These are phyloP conservation scores for Smallanthus sonchifolius DNA, from an alignment of 129 eudicot genomes.

Conservation along the genomic window DNA sequence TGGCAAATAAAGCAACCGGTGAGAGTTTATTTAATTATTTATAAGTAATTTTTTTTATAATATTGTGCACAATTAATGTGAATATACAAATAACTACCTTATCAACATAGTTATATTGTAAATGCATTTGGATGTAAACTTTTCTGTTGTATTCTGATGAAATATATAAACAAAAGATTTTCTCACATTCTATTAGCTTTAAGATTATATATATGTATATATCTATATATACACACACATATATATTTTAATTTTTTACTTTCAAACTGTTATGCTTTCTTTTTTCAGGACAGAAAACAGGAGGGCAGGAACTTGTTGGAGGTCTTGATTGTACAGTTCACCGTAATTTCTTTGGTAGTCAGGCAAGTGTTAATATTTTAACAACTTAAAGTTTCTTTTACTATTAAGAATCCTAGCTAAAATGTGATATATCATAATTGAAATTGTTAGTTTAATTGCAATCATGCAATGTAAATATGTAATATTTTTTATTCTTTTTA, in stretches of 20 bases:
- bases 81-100: neutral
- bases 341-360: constrained; percentile 96
- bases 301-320: constrained; percentile 93
- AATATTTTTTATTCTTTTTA: neutral
- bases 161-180: neutral
- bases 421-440: neutral
- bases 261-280: neutral
- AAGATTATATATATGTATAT: neutral
- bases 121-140: neutral
- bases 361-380: constrained; percentile 40
- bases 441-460: neutral
- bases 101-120: neutral
- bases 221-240: neutral
- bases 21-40: constrained; percentile 11
- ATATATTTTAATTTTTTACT: neutral
- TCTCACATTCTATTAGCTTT: neutral
- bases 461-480: neutral
- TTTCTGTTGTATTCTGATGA: neutral
- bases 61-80: neutral
- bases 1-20: constrained; percentile 88
- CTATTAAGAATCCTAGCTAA: neutral
- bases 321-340: constrained; percentile 95
- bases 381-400: neutral
- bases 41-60: neutral
- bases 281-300: constrained; percentile 78